Evolutionary conservation across 2,329 filamentous ascomycete species (phyloP).

Genomic region (Aspergillus clavatus): DNA sequence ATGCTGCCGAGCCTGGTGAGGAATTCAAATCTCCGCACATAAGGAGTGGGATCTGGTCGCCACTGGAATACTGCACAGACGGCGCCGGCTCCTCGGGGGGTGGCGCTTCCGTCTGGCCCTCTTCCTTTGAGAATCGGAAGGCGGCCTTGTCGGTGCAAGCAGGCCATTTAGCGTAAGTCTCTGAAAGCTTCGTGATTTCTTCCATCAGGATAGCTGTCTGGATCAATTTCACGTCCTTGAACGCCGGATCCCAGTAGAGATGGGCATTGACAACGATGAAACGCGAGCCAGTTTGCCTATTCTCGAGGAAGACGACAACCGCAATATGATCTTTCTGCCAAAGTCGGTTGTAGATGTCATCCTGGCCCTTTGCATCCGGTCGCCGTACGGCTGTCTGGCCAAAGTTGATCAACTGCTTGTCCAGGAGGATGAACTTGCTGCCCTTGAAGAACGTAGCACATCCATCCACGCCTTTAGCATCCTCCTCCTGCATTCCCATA

Average conservation of each 20-base stretch:
- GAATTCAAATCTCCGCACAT: conserved; percentile 98
- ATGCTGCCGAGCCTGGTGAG: conserved; percentile 77
- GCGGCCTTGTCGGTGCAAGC: conserved; percentile 72
- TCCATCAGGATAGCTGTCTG: conserved; percentile 96
- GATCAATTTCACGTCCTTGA: conserved; percentile 91
- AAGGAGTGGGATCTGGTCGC: conserved; percentile 82
- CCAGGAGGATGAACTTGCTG: conserved; percentile 87
- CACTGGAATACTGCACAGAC: conserved; percentile 79
- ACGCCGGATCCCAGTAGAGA: conserved; percentile 87
- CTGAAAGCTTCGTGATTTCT: conserved; percentile 76
- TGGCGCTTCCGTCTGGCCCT: conserved; percentile 41
- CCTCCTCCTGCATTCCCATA: conserved; percentile 85
- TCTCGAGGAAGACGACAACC: conserved; percentile 87
- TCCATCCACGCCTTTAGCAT: conserved; percentile 85
- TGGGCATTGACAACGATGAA: conserved; percentile 92
- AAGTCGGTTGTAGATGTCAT: conserved; percentile 96
- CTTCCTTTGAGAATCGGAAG: conserved; percentile 49
- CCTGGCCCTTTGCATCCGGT: conserved; percentile 93
- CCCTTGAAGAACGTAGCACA: conserved; percentile 96
- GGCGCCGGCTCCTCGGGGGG: conserved; percentile 61
- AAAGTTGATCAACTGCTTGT: conserved; percentile 93
- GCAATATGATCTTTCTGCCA: conserved; percentile 99
- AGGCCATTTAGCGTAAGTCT: conserved; percentile 76
- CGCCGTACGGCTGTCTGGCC: conserved; percentile 87
- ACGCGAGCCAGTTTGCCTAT: conserved; percentile 80